These are phyloP conservation scores for Pythium angustatum DNA, from an alignment of 352 stramenopile genomes.

Conservation along the genomic window DNA sequence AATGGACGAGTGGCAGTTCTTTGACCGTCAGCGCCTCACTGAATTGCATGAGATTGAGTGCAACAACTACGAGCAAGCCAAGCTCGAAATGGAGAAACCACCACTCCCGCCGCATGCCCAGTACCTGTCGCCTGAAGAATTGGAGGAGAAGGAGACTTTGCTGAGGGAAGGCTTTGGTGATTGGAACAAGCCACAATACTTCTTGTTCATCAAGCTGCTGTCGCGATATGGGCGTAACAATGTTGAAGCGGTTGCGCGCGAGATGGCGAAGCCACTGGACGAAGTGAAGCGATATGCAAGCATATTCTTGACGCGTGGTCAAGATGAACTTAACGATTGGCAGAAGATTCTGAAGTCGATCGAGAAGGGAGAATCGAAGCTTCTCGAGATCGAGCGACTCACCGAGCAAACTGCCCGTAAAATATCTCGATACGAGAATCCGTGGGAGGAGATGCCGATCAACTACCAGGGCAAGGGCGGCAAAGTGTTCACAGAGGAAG, in stretches of 20 bases:
- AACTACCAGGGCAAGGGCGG: conserved; percentile 90
- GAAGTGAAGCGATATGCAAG: conserved; percentile 71
- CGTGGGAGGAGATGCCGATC: conserved; percentile 87
- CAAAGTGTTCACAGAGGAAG: conserved; percentile 96
- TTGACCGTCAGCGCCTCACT: conserved; percentile 74
- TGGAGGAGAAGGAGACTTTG: conserved; percentile 92
- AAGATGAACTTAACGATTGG: conserved; percentile 79
- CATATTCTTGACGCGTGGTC: conserved; percentile 68
- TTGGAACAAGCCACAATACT: conserved; percentile 89
- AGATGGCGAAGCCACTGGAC: conserved; percentile 83
- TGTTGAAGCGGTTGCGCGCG: conserved; percentile 71
- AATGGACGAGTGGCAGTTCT: conserved; percentile 91
- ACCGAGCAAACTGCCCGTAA: conserved; percentile 77
- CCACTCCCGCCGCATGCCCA: conserved; percentile 66
- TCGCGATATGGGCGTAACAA: conserved; percentile 78
- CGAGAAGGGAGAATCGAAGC: conserved; percentile 85
- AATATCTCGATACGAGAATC: conserved; percentile 76
- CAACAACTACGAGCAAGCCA: conserved; percentile 76
- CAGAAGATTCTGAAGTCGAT: conserved; percentile 86
- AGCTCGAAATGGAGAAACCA: conserved; percentile 75
- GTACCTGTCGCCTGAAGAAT: conserved; percentile 83
- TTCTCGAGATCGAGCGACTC: conserved; percentile 85
- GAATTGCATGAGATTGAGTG: conserved; percentile 86
- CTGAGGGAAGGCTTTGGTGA: conserved; percentile 83
- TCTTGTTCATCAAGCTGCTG: conserved; percentile 84